phyloP scores from a whole-genome alignment of 805 yeast genomes.

The Komagataella populi region DNA sequence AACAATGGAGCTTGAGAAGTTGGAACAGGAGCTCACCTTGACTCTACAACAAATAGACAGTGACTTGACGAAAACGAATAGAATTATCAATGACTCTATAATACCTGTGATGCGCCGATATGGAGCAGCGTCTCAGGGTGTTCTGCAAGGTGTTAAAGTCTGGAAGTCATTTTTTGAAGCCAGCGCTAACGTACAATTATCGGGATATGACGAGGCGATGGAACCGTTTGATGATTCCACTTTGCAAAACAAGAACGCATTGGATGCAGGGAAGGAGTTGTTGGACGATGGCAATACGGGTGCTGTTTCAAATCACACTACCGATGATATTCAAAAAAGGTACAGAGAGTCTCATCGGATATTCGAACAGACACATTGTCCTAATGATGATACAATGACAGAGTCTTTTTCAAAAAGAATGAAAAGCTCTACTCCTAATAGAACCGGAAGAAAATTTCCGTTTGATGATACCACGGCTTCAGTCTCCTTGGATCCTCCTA shows the following conservation, averaged over 20 bases:
- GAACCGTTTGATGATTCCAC: not conserved
- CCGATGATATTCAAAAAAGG: constrained; percentile 7
- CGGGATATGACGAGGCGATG: constrained; percentile 2
- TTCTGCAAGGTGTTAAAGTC: constrained; percentile 56
- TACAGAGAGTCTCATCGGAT: constrained; percentile 5
- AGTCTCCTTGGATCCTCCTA: not conserved
- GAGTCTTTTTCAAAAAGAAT: constrained; percentile 1
- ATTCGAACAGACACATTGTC: constrained; percentile 4
- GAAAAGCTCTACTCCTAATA: constrained; percentile 11
- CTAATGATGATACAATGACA: constrained; percentile 8
- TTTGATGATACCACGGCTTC: constrained; percentile 2
- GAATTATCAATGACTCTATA: constrained; percentile 50
- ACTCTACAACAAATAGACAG: constrained; percentile 70
- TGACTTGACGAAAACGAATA: constrained; percentile 54
- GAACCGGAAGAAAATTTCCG: constrained; percentile 3
- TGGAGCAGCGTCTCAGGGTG: constrained; percentile 38
- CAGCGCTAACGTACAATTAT: constrained; percentile 35
- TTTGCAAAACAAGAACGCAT: not conserved
- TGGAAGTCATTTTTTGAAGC: constrained; percentile 73
- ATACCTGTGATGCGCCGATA: constrained; percentile 57
- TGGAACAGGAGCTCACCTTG: constrained; percentile 71
- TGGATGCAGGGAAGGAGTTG: not conserved
- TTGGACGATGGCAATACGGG: constrained; percentile 15
- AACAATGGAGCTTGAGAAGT: constrained; percentile 35
- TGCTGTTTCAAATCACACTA: constrained; percentile 9